These are phyloP conservation scores for Dendrobium chrysotoxum DNA, from an alignment of 106 monocot genomes.

Conservation along the genomic window DNA sequence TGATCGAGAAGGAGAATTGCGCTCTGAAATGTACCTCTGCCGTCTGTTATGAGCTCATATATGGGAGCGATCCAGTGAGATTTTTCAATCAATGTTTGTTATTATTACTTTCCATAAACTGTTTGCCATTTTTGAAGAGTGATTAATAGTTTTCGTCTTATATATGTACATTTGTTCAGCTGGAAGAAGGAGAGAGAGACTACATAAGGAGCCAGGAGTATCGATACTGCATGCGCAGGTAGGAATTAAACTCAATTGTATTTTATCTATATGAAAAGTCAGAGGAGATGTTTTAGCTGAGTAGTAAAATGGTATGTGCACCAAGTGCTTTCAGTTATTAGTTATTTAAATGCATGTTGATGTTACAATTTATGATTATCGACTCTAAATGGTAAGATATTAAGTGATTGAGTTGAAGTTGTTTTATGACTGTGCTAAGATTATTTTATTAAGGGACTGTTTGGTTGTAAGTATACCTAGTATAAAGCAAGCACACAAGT, in stretches of 20 bases:
- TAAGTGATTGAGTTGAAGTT: too few relatives aligned
- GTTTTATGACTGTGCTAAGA: too few relatives aligned
- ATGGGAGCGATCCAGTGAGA: slow-evolving; percentile 76
- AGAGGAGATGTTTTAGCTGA: too few relatives aligned
- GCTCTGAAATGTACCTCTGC: slow-evolving; percentile 65
- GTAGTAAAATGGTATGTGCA: too few relatives aligned
- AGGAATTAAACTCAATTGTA: slow-evolving; percentile 12
- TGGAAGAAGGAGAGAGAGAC: slow-evolving; percentile 88
- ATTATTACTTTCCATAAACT: background rate
- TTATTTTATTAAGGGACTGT: too few relatives aligned
- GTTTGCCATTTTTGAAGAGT: background rate
- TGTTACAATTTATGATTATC: too few relatives aligned
- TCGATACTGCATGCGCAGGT: slow-evolving; percentile 87
- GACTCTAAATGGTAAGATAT: too few relatives aligned
- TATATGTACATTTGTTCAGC: slow-evolving; percentile 16
- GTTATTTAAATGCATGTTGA: too few relatives aligned
- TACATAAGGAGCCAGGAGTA: slow-evolving; percentile 63
- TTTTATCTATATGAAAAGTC: too few relatives aligned
- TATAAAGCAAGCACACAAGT: too few relatives aligned
- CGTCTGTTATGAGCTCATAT: slow-evolving; percentile 53
- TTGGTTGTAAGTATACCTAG: too few relatives aligned
- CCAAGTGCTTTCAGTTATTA: too few relatives aligned
- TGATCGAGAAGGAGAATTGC: slow-evolving; percentile 72
- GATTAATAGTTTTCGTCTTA: background rate
- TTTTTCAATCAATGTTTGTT: background rate